These are phyloP conservation scores for Parathielavia appendiculata DNA, from an alignment of 495 filamentous ascomycete genomes.

Conservation along the genomic window DNA sequence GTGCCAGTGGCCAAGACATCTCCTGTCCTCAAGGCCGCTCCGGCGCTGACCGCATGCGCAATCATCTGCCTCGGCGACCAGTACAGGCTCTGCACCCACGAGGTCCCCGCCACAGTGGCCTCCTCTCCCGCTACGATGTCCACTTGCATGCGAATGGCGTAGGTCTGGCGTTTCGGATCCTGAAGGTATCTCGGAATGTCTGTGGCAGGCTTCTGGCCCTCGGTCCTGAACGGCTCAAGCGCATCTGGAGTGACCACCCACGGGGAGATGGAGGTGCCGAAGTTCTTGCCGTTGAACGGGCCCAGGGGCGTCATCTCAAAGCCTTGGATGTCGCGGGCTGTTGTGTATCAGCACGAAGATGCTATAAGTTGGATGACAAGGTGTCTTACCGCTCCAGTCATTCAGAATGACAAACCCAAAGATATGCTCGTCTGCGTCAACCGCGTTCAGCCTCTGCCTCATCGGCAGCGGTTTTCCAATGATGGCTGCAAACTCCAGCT, in stretches of 20 bases:
- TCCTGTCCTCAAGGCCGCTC: constrained; percentile 49
- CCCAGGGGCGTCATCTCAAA: constrained; percentile 66
- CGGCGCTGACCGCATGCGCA: constrained; percentile 1
- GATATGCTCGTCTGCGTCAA: constrained; percentile 59
- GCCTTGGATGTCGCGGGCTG: constrained; percentile 65
- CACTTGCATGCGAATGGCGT: constrained; percentile 1
- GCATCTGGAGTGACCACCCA: constrained; percentile 71
- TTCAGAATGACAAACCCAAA: constrained; percentile 75
- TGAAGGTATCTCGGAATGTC: background rate
- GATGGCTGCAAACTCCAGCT: constrained; percentile 55
- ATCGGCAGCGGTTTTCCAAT: constrained; percentile 50
- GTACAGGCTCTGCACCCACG: background rate
- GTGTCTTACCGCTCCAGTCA: constrained; percentile 52
- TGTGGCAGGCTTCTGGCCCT: background rate
- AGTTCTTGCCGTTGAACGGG: constrained; percentile 71
- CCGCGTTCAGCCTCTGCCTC: constrained; percentile 49
- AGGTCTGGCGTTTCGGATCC: background rate
- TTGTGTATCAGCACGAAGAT: background rate
- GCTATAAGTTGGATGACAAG: background rate
- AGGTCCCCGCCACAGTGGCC: background rate
- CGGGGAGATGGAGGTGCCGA: constrained; percentile 65
- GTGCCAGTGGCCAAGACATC: constrained; percentile 70
- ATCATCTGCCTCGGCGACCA: constrained; percentile 5
- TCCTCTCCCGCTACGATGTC: background rate
- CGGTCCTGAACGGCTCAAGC: constrained; percentile 50